A percentile compares a stretch with the other conserved stretches of the same genome.
phyloP scores from a whole-genome alignment of 2,329 filamentous ascomycete genomes.

The Rugonectria rugulosa region DNA sequence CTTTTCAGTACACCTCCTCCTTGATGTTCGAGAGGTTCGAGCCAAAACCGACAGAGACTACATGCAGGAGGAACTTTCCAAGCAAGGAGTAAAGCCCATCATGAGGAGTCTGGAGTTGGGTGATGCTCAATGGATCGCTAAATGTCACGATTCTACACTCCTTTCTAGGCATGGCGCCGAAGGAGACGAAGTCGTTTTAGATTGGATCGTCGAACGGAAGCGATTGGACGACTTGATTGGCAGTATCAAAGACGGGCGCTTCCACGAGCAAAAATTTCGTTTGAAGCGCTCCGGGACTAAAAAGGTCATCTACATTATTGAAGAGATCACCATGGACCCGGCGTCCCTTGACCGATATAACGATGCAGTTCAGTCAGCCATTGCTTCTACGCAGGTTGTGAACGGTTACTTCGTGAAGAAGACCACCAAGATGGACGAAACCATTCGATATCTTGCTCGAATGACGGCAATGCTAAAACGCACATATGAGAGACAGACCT shows the following conservation, averaged over 20 bases:
- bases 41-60: slow-evolving; percentile 79
- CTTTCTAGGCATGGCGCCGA: slow-evolving; percentile 65
- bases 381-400: slow-evolving; percentile 79
- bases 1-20: slow-evolving; percentile 75
- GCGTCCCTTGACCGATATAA: slow-evolving; percentile 64
- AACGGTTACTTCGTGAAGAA: slow-evolving; percentile 82
- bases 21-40: slow-evolving; percentile 79
- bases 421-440: slow-evolving; percentile 78
- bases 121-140: slow-evolving; percentile 82
- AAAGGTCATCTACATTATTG: slow-evolving; percentile 81
- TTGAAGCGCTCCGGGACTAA: slow-evolving; percentile 75
- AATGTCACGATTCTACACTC: slow-evolving; percentile 66
- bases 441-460: slow-evolving; percentile 75
- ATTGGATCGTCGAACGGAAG: slow-evolving; percentile 84
- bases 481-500: slow-evolving; percentile 65
- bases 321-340: slow-evolving; percentile 71
- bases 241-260: slow-evolving; percentile 83
- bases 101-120: slow-evolving; percentile 76
- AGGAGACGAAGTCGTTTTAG: slow-evolving; percentile 75
- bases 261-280: slow-evolving; percentile 86
- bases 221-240: slow-evolving; percentile 80
- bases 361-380: slow-evolving; percentile 74
- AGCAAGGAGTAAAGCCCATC: slow-evolving; percentile 70
- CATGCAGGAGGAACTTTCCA: slow-evolving; percentile 74
- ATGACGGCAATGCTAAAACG: slow-evolving; percentile 75